Evolutionary conservation across 176 grass and related monocot species (phyloP), one percentile per base, ranked within the genome.

Genomic region (Cymbopogon citratus): DNA sequence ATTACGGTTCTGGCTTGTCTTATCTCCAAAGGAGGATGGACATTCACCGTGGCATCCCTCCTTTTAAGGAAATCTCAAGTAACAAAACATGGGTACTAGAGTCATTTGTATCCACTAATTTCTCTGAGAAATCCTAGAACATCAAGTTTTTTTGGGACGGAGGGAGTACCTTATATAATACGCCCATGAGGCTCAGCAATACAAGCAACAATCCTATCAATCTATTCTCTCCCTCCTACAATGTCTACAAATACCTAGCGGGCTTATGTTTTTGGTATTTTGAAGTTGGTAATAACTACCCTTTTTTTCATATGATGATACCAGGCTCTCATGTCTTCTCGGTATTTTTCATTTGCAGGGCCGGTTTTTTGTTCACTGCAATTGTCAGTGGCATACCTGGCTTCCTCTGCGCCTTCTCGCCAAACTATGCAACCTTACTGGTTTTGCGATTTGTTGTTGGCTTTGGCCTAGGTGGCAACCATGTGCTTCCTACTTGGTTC

Each of bases 401-500:
- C 45, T 88, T 95, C 52, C 90, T 87, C 13, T 81, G 83, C 86
- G 84, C 90, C 2, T 71, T 95, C 41, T 87, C 93, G 12, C 93
- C 93, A 5, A 92, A 95, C 57, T 92, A 90, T 39, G 35, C 69
- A 49, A 82, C 65, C 65, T 81, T 95, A 45, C 43, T 95, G 5
- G 29, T 44, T 12, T 63, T 90, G 28, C 87, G 93, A 43, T 92
- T 88, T 76, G 7, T 88, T n/a, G 90, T 90, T 34, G 93, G 90
- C n/a, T 39, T 92, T 39, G 90, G 93, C 48, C 57, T 95, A 66
- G 93, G 87, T 7, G 87, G 71, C 57, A 79, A 67, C 0, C 87
- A 85, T 65, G 93, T 95, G 23, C 89, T 95, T 26, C 34, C 76
- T 19, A 88, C 90, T 84, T 95, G 93, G 90, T 95, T 95, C 81